Evolutionary conservation across 768 basidiomycete species (phyloP).

Genomic region (Russula brevipes): DNA sequence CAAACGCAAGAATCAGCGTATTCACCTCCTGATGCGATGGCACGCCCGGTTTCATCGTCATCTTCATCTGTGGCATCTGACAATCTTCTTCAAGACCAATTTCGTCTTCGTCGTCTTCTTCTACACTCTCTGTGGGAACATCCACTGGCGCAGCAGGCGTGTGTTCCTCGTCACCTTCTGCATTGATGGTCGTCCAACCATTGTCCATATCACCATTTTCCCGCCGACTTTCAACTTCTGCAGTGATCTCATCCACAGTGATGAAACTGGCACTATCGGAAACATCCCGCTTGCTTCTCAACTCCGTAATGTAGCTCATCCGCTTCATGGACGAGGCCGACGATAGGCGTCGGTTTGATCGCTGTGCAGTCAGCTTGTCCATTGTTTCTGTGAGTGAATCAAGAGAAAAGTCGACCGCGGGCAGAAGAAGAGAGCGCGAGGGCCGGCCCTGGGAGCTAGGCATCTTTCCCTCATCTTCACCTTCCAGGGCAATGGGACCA

Average conservation of each 20-base stretch:
- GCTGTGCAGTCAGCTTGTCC: conserved; percentile 44
- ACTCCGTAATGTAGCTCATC: conserved; percentile 76
- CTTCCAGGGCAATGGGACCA: conserved; percentile 54
- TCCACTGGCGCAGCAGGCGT: conserved; percentile 29
- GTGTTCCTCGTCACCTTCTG: conserved; percentile 40
- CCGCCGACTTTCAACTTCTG: conserved; percentile 78
- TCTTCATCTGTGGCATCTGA: conserved; percentile 43
- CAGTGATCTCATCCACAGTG: conserved; percentile 97
- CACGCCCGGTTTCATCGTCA: conserved; percentile 44
- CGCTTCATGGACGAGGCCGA: conserved; percentile 49
- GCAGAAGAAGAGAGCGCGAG: conserved; percentile 55
- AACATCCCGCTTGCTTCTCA: conserved; percentile 74
- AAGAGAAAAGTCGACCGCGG: conserved; percentile 71
- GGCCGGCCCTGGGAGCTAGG: conserved; percentile 27
- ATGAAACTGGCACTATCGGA: conserved; percentile 88
- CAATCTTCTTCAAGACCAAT: conserved; percentile 38
- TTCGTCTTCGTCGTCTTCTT: conserved; percentile 42
- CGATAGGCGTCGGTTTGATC: conserved; percentile 36
- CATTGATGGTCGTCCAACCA: conserved; percentile 72
- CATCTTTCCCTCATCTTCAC: conserved; percentile 40
- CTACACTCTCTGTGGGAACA: conserved; percentile 40
- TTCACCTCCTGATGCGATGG: conserved; percentile 52
- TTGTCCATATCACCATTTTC: conserved; percentile 49
- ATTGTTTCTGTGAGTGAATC: conserved; percentile 80
- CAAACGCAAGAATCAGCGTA: conserved; percentile 25